Evolutionary conservation across 257 asterid genomes (phyloP), one percentile per base, ranked within the genome.

Genomic region (Agastache rugosa): DNA sequence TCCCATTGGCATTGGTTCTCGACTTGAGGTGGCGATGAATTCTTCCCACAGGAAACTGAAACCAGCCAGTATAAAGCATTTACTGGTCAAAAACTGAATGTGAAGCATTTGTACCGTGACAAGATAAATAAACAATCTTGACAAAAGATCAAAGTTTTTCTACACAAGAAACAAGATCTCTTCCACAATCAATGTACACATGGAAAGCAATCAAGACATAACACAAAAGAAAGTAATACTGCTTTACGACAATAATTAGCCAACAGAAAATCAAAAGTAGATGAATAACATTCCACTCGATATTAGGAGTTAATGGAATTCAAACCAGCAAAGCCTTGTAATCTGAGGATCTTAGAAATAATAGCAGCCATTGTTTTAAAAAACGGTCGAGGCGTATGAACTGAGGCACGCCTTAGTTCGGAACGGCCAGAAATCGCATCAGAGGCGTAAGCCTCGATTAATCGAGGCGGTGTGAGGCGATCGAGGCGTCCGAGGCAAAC

Each of bases 21-120:
- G 94, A 63, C 83, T 93, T 93, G 62, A 93, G 88, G 71, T 93
- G 98, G 20, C 98, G 96, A 72, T 93, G 98, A 78, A 93, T 93
- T 68, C 98, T 84, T 17, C 98, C 98, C 65, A 93, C 98, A 0
- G 98, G 98, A 71, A 93, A 93, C 98, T 93, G 60, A 35, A 2
- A 74, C 3, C 78, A 83, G 75, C 56, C 29, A 58, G 20, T 12
- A 10, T 6, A 50, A 65, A 45, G 66, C 34, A 29, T n/a, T 25
- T 44, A 47, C 12, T 47, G 22, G 35, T 16, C 50, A 31, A 14
- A 8, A 11, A n/a, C 1, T 11, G 9, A 16, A 63, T 23, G 58
- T 51, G 20, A 61, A 23, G 37, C 75, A 75, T 63, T 63, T 35
- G 25, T 2, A 15, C 3, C 1, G 11, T n/a, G 29, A 25, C 63